Conservation (phyloP, 805 yeast species). For the Candida glaebosa region DNA sequence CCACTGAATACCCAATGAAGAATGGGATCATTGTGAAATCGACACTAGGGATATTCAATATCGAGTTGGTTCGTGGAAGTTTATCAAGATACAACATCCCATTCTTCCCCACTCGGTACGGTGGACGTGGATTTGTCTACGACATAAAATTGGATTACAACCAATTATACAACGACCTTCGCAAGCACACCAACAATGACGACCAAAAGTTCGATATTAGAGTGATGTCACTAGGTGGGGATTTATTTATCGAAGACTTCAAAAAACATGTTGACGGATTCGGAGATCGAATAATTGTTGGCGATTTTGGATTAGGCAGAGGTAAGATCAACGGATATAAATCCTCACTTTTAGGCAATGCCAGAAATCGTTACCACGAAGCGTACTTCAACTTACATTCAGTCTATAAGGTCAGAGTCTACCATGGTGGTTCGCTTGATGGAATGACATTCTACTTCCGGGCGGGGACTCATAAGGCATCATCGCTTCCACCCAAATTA, state of each 20-base stretch:
- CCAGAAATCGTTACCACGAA: conserved; percentile 17
- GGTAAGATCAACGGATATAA: conserved; percentile 39
- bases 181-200: conserved; percentile 15
- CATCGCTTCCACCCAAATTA: conserved; percentile 34
- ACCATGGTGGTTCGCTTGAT: conserved; percentile 76
- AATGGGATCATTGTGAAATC: conserved; percentile 42
- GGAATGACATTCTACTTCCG: conserved; percentile 59
- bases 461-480: conserved; percentile 8
- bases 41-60: conserved; percentile 64
- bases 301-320: conserved; percentile 42
- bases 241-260: conserved; percentile 55
- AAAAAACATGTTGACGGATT: conserved; percentile 19
- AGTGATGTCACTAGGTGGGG: conserved; percentile 57
- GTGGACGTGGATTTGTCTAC: conserved; percentile 60
- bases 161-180: conserved; percentile 26
- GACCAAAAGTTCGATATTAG: conserved; percentile 45
- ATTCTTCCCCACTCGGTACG: conserved; percentile 51
- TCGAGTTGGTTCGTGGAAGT: conserved; percentile 64
- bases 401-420: conserved; percentile 57
- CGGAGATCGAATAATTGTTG: conserved; percentile 13
- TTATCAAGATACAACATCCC: conserved; percentile 58
- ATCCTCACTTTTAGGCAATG: conserved; percentile 31
- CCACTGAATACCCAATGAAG: conserved; percentile 5
- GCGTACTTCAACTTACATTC: conserved; percentile 31
- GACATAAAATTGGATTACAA: conserved; percentile 48